Evolutionary conservation across 306 rosid genomes (phyloP).

Genomic region (Hippophae gyantsensis): DNA sequence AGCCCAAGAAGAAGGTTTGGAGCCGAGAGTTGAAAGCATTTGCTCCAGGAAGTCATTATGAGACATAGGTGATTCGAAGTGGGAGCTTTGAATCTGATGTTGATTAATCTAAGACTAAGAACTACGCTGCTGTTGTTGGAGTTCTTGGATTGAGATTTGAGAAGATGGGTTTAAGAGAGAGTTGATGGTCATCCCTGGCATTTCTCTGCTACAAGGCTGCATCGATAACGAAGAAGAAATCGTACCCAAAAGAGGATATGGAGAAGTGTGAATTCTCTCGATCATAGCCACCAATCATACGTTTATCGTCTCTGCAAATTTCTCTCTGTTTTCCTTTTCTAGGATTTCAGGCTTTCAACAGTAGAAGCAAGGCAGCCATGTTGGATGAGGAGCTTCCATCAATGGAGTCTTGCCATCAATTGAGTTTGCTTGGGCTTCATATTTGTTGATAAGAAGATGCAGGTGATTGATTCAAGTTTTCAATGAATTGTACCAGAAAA

Average conservation of each 20-base stretch:
- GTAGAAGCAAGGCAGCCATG: too few relatives aligned
- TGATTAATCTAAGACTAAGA: not conserved
- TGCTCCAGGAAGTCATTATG: conserved; percentile 87
- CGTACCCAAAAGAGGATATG: not conserved
- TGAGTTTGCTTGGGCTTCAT: too few relatives aligned
- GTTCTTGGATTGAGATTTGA: conserved; percentile 52
- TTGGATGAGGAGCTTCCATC: too few relatives aligned
- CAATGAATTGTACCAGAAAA: too few relatives aligned
- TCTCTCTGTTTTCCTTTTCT: too few relatives aligned
- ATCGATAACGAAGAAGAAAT: conserved; percentile 11
- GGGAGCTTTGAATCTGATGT: conserved; percentile 22
- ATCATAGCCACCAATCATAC: too few relatives aligned
- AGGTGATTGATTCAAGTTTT: too few relatives aligned
- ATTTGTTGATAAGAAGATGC: too few relatives aligned
- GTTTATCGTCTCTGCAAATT: too few relatives aligned
- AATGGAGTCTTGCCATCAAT: too few relatives aligned
- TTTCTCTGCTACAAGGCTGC: conserved; percentile 62
- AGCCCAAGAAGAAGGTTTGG: conserved; percentile 41
- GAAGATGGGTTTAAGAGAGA: conserved; percentile 35
- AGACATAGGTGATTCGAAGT: conserved; percentile 33
- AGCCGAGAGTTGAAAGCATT: conserved; percentile 56
- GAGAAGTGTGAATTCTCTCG: not conserved
- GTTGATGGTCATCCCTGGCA: conserved; percentile 48
- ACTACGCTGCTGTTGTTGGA: conserved; percentile 17
- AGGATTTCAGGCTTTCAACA: too few relatives aligned